These are phyloP conservation scores for Hibiscus tridactylites DNA, from an alignment of 345 rosid genomes.

Conservation along the genomic window DNA sequence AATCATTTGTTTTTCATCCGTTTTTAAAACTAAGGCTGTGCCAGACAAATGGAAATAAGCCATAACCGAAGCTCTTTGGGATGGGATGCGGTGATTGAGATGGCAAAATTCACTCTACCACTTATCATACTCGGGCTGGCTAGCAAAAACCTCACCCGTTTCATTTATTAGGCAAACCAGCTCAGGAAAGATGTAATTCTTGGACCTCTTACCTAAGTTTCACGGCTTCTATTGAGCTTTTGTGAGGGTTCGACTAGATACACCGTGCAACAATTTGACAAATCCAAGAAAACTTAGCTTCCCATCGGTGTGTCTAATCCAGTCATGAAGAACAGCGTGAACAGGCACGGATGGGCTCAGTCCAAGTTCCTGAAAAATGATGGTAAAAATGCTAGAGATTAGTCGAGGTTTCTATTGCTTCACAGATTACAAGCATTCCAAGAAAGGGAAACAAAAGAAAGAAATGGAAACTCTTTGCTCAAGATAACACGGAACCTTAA, in stretches of 20 bases:
- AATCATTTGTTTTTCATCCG: no score
- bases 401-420: neutral
- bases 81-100: no score
- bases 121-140: no score
- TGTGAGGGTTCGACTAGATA: constrained; percentile 52
- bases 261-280: constrained; percentile 78
- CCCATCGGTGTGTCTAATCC: constrained; percentile 95
- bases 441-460: neutral
- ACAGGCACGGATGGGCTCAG: constrained; percentile 83
- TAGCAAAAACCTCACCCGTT: no score
- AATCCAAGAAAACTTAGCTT: constrained; percentile 91
- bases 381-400: neutral
- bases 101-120: no score
- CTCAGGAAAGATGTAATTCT: no score
- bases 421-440: neutral
- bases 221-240: constrained; percentile 34
- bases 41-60: no score
- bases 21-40: no score
- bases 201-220: no score
- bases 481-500: neutral
- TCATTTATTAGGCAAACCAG: no score
- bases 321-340: constrained; percentile 83
- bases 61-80: no score
- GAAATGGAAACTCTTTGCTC: neutral
- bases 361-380: constrained; percentile 72